Base-by-base conservation (phyloP, 73 alveolate genomes). In the Paramecium octaurelia region DNA sequence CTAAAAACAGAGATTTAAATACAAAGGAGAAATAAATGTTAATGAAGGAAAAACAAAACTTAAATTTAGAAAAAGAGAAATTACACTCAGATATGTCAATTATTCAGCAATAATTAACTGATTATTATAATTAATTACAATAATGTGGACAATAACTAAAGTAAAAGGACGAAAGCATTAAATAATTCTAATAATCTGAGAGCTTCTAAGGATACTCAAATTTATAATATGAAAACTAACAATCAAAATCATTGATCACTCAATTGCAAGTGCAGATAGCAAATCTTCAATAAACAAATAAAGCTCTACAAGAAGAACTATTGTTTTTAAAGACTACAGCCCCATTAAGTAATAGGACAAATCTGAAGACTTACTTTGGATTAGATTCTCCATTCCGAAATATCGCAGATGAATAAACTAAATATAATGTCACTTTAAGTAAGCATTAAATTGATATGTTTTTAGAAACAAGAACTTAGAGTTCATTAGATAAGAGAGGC, bases 31-130 rank as follows among this genome's bases (percentile, higher is more conserved):
- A 64, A 64, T 64, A 64, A 14, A 64, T 64, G n/a, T 38, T 36
- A 12, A 36, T 29, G 40, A 36, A 73, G 4, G 59, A 73, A 73
- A 36, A 40, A 36, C 11, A 73, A 36, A 73, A 73, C 16, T 1
- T 73, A 14, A 73, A 73, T 73, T 36, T 36, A 73, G 87, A 73
- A 14, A 73, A 73, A 73, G 87, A 73, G 59, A 73, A 73, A 73
- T 73, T 73, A 7, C 60, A 73, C 8, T 73, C 57, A 73, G 87
- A 73, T 35, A 73, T 36, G 57, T 14, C 34, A n/a, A 27, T 73
- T 9, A 73, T 73, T 14, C 9, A 73, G 35, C 8, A 73, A 36
- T 36, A 73, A 38, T 36, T 73, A 36, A 73, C 87, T 29, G 87
- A 73, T 36, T 73, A 73, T 16, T 73, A 36, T 11, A 73, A 73